A percentile compares a stretch with the other conserved stretches of the same genome.
Evolutionary conservation across 305 asterid species (phyloP).

Genomic region (Stenogyne calaminthoides): DNA sequence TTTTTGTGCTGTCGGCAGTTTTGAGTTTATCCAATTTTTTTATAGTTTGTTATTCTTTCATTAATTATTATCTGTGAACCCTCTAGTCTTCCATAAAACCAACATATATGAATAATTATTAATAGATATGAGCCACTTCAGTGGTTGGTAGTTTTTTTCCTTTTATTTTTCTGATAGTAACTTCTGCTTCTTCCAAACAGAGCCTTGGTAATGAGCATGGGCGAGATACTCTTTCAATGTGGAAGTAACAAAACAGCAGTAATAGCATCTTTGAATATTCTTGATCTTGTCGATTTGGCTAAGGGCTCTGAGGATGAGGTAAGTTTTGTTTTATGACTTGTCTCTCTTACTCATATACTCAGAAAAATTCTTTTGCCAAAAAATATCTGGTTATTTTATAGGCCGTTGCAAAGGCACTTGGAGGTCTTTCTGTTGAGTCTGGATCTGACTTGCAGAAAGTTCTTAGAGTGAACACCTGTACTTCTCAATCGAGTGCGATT

Average conservation of each 20-base stretch:
- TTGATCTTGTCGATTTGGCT: background rate
- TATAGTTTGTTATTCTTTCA: background rate
- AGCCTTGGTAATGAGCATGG: background rate
- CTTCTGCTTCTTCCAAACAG: background rate
- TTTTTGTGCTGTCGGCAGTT: background rate
- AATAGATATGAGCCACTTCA: background rate
- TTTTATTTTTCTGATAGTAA: background rate
- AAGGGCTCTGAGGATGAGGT: background rate
- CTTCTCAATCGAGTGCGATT: background rate
- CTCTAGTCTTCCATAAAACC: background rate
- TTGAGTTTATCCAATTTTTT: background rate
- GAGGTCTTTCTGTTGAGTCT: background rate
- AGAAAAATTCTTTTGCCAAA: background rate
- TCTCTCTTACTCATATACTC: background rate
- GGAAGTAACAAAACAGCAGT: background rate
- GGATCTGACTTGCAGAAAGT: background rate
- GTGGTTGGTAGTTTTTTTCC: background rate
- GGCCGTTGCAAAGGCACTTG: background rate
- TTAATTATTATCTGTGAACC: background rate
- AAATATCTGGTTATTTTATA: background rate
- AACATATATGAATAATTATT: background rate
- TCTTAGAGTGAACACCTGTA: background rate
- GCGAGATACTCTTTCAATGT: background rate
- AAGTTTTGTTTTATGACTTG: background rate
- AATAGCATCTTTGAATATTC: background rate